Percentiles rank a stretch among this genome's conserved stretches.
Conservation (phyloP, 768 basidiomycete genomes). For the Psilocybe cyanescens region DNA sequence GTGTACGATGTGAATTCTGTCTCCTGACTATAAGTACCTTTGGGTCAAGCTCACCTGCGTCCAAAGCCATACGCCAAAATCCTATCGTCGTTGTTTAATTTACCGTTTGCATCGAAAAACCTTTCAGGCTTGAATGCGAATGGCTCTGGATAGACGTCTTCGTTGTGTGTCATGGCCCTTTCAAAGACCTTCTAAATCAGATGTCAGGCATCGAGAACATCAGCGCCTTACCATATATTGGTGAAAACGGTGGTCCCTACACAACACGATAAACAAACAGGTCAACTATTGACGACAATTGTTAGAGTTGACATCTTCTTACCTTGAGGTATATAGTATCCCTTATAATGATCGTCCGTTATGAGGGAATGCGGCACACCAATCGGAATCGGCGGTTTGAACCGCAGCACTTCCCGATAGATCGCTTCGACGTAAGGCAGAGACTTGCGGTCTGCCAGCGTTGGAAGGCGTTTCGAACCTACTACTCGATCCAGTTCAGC, state of each 20-base stretch:
- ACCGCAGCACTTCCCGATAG: conserved; percentile 20
- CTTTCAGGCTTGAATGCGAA: conserved; percentile 1
- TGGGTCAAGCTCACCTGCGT: background rate
- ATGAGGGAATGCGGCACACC: conserved; percentile 18
- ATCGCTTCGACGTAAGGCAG: conserved; percentile 28
- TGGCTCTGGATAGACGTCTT: background rate
- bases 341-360: conserved; percentile 28
- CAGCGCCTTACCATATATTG: background rate
- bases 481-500: conserved; percentile 32
- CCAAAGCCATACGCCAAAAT: conserved; percentile 1
- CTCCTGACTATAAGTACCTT: background rate
- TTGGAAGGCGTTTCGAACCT: conserved; percentile 27
- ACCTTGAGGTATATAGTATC: conserved; percentile 20
- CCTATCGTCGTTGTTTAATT: conserved; percentile 12
- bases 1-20: background rate
- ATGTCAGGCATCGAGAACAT: background rate
- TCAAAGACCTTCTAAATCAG: no score
- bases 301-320: background rate
- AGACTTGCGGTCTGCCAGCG: conserved; percentile 22
- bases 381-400: conserved; percentile 20
- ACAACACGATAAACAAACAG: background rate
- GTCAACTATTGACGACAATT: background rate
- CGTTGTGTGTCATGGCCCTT: background rate
- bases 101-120: conserved; percentile 2
- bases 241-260: background rate